Conservation (phyloP, 495 filamentous ascomycete species). For the Xylaria acuta region DNA sequence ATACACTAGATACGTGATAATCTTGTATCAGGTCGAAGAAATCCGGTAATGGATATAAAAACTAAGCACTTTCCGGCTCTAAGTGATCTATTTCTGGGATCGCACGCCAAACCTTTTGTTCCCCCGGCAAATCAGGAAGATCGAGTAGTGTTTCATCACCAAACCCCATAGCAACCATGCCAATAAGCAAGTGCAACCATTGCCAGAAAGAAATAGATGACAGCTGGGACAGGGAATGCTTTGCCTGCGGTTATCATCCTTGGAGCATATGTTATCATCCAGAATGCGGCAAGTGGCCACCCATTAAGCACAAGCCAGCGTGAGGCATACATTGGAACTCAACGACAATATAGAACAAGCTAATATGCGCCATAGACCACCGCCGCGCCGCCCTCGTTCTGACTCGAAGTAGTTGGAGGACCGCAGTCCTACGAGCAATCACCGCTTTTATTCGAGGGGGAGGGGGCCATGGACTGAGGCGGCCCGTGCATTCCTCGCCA, state of each 20-base stretch:
- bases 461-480: neutral
- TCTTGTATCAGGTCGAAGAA: neutral
- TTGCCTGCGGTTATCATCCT: neutral
- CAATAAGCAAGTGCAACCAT: neutral
- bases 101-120: neutral
- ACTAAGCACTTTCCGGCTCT: neutral
- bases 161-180: neutral
- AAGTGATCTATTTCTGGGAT: neutral
- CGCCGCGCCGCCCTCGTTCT: neutral
- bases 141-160: neutral
- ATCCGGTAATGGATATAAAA: neutral
- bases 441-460: neutral
- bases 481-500: neutral
- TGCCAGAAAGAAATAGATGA: neutral
- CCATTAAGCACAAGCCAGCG: slow-evolving; percentile 8
- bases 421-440: too few relatives aligned
- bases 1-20: neutral
- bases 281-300: neutral
- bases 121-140: neutral
- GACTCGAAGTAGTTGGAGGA: too few relatives aligned
- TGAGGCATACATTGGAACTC: neutral
- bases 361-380: neutral
- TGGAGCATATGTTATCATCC: slow-evolving; percentile 9
- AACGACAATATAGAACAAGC: neutral
- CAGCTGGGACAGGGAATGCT: neutral